These are phyloP conservation scores for Penicillium paneum DNA, from an alignment of 2,329 filamentous ascomycete genomes.

Conservation along the genomic window DNA sequence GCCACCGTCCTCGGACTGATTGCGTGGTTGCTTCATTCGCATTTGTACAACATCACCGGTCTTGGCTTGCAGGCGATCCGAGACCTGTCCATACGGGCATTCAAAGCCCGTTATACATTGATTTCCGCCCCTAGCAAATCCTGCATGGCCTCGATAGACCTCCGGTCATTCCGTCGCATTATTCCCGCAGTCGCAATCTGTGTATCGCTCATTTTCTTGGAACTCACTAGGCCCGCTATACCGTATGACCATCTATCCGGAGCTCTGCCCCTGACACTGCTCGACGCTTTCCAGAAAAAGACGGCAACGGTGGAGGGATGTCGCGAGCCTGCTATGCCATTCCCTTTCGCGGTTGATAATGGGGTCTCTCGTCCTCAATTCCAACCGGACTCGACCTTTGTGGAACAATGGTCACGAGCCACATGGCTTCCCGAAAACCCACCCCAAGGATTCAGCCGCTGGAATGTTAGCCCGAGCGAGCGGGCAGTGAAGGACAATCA, in stretches of 20 bases:
- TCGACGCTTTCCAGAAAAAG: constrained; percentile 29
- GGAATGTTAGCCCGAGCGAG: constrained; percentile 20
- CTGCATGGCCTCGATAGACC: constrained; percentile 17
- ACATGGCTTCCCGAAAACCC: constrained; percentile 32
- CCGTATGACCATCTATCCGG: constrained; percentile 39
- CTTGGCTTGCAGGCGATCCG: constrained; percentile 21
- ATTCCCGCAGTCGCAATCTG: constrained; percentile 17
- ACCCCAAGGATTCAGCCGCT: constrained; percentile 33
- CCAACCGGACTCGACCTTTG: constrained; percentile 1
- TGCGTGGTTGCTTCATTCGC: constrained; percentile 29
- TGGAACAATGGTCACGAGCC: constrained; percentile 25
- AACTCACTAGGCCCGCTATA: constrained; percentile 29
- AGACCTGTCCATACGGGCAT: constrained; percentile 15
- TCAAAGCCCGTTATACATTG: constrained; percentile 19
- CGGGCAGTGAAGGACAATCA: constrained; percentile 18
- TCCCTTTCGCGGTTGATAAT: constrained; percentile 17
- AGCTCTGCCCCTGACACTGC: constrained; percentile 36
- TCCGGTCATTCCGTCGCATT: constrained; percentile 21
- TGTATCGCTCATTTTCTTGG: constrained; percentile 30
- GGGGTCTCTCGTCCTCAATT: constrained; percentile 9
- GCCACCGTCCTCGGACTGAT: constrained; percentile 26
- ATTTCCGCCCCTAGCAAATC: constrained; percentile 18
- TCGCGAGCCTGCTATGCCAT: constrained; percentile 23
- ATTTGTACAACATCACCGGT: constrained; percentile 30
- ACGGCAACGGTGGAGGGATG: constrained; percentile 23